Evolutionary conservation across 306 rosid species (phyloP), one percentile per base, ranked within the genome.

Genomic region (Begonia loranthoides): DNA sequence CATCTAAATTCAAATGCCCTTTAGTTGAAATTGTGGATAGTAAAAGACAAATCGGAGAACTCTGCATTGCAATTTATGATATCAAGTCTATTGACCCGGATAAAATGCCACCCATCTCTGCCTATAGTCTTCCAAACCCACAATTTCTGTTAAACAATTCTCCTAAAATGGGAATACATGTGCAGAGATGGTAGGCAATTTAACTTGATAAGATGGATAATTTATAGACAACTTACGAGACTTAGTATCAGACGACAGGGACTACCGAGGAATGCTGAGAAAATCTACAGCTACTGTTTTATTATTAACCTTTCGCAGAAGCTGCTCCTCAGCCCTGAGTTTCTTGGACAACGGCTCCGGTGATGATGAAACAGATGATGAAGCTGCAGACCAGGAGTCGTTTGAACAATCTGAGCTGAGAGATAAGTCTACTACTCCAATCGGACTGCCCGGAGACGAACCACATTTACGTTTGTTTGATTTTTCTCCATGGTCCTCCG

Each of bases 401-500:
- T 82, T 80, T 6, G 96, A 86, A 70, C 81, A 66, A 41, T 83
- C 88, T 3, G 75, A 78, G 75, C 93, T 86, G 61, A 86, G 85
- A 6, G 84, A 73, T 64, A 72, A 69, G 34, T 86, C 96, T 39
- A 83, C 73, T 2, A 92, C 94, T 14, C 96, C 93, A 59, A 65
- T 83, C 56, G 99, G 99, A 41, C 99, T 86, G 14, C 81, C 66
- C 0, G 99, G 94, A 16, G 71, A 33, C 3, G 66, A 71, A 15
- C 80, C 76, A 49, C 78, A 69, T 70, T 81, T 87, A 9, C 96
- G 84, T 61, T 87, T 92, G 14, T 61, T 65, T 54, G 77, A 57
- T 57, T 57, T 61, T 57, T 55, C 55, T 49, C 59, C 66, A 45
- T 52, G 38, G 15, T 53, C 36, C 36, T 22, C 49, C 28, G 66